These are phyloP conservation scores for Allomyces macrogynus DNA, from an alignment of 192 early-diverging fungal genomes.

Conservation along the genomic window DNA sequence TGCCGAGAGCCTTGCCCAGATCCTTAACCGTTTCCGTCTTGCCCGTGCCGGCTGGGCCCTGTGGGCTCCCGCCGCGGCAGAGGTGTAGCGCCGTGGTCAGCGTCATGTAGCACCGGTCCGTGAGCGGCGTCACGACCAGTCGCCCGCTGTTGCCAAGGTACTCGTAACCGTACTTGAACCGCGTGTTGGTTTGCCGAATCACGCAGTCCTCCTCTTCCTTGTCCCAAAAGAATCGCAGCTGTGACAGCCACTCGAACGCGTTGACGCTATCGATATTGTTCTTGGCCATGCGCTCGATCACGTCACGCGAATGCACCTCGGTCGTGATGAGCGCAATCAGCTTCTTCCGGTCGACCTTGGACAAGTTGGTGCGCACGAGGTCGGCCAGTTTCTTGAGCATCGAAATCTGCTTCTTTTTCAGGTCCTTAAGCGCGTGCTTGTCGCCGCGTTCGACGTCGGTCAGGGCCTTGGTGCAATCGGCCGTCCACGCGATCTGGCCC, in stretches of 20 bases:
- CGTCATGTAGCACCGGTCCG: slow-evolving; percentile 96
- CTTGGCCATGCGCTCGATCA: slow-evolving; percentile 45
- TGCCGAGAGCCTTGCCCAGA: slow-evolving; percentile 76
- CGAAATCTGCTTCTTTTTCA: slow-evolving; percentile 32
- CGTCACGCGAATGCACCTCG: slow-evolving; percentile 93
- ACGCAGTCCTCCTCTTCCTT: slow-evolving; percentile 27
- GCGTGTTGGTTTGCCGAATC: slow-evolving; percentile 81
- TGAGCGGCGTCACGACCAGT: slow-evolving; percentile 94
- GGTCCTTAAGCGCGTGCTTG: slow-evolving; percentile 21
- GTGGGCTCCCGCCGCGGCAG: slow-evolving; percentile 86
- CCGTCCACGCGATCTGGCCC: slow-evolving; percentile 57
- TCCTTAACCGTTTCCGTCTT: slow-evolving; percentile 99
- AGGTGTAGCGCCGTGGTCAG: slow-evolving; percentile 88
- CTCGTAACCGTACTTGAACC: slow-evolving; percentile 91
- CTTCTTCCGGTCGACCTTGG: slow-evolving; percentile 66
- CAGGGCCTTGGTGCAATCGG: slow-evolving; percentile 70
- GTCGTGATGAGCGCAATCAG: slow-evolving; percentile 96
- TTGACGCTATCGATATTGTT: slow-evolving; percentile 27
- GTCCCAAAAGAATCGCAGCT: slow-evolving; percentile 84
- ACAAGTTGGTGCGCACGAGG: slow-evolving; percentile 72
- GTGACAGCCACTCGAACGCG: slow-evolving; percentile 89
- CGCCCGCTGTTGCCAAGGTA: slow-evolving; percentile 93
- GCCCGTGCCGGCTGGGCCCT: slow-evolving; percentile 96
- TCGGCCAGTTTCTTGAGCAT: slow-evolving; percentile 75
- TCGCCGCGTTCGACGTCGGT: slow-evolving; percentile 32